These are phyloP conservation scores for Fusarium sp. DNA, from an alignment of 2,329 filamentous ascomycete genomes.

Conservation along the genomic window DNA sequence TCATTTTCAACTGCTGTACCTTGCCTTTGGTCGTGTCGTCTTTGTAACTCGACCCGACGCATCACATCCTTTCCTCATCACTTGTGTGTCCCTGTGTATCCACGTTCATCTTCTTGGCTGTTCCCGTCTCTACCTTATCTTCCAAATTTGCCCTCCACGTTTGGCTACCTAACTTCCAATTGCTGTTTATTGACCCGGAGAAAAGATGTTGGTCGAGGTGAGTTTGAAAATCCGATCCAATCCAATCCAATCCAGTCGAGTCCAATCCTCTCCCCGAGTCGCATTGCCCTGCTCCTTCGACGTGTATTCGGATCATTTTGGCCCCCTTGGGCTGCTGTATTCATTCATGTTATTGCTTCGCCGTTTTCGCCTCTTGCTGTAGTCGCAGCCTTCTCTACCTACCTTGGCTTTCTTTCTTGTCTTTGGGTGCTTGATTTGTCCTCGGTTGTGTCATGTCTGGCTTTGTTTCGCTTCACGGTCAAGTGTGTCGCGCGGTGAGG, in stretches of 20 bases:
- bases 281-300: conserved; percentile 11
- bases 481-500: conserved; percentile 23
- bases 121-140: conserved; percentile 13
- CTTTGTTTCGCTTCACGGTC: conserved; percentile 15
- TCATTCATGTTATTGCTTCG: conserved; percentile 10
- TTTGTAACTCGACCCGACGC: conserved; percentile 26
- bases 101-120: conserved; percentile 24
- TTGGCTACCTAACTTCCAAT: conserved; percentile 10
- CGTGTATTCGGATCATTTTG: conserved; percentile 15
- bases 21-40: not conserved
- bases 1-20: conserved; percentile 19
- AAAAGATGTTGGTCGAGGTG: conserved; percentile 51
- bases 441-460: conserved; percentile 2
- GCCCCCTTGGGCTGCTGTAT: not conserved
- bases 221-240: conserved; percentile 36
- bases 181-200: conserved; percentile 13
- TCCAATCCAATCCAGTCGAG: not conserved
- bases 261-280: not conserved
- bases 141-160: not conserved
- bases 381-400: not conserved
- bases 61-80: conserved; percentile 19
- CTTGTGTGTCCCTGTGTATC: conserved; percentile 10
- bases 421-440: not conserved
- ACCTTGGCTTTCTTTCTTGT: not conserved
- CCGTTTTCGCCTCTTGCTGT: not conserved